Percentiles rank a stretch among this genome's conserved stretches.
Conservation (phyloP, 805 yeast species). For the Hyphopichia homilentoma region DNA sequence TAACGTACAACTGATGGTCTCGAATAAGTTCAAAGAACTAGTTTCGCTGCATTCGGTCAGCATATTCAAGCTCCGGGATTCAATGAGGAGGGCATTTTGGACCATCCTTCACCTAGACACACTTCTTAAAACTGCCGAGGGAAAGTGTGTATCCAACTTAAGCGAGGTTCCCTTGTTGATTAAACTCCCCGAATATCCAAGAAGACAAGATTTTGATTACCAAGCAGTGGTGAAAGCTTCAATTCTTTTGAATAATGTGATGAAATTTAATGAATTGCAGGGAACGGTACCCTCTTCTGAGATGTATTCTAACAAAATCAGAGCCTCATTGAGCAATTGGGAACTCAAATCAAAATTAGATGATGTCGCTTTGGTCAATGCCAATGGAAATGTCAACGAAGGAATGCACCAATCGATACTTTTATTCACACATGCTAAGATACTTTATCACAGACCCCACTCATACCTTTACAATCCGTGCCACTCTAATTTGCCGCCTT, state of each 20-base stretch:
- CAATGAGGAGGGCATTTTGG: constrained; percentile 1
- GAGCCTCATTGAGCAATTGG: constrained; percentile 50
- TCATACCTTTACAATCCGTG: no score
- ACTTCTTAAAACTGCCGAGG: not conserved
- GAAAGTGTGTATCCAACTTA: constrained; percentile 19
- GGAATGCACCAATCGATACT: constrained; percentile 51
- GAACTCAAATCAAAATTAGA: constrained; percentile 44
- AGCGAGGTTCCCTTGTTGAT: constrained; percentile 31
- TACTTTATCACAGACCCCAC: constrained; percentile 51
- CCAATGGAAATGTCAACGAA: constrained; percentile 45
- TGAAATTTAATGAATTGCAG: constrained; percentile 44
- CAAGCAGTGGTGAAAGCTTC: constrained; percentile 14
- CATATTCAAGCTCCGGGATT: constrained; percentile 11
- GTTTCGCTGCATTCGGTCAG: constrained; percentile 10
- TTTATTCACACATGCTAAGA: constrained; percentile 47
- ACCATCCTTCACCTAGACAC: not conserved
- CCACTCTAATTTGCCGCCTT: no score
- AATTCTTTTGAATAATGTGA: constrained; percentile 20
- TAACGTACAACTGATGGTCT: not conserved
- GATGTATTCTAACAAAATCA: constrained; percentile 27
- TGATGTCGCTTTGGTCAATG: constrained; percentile 35
- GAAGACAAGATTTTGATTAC: constrained; percentile 39
- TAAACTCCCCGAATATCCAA: constrained; percentile 35
- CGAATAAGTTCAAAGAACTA: not conserved
- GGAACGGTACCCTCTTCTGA: constrained; percentile 34